Evolutionary conservation across 2,329 filamentous ascomycete genomes (phyloP), one percentile per base, ranked within the genome.

Genomic region (Paraconiothyrium brasiliense): DNA sequence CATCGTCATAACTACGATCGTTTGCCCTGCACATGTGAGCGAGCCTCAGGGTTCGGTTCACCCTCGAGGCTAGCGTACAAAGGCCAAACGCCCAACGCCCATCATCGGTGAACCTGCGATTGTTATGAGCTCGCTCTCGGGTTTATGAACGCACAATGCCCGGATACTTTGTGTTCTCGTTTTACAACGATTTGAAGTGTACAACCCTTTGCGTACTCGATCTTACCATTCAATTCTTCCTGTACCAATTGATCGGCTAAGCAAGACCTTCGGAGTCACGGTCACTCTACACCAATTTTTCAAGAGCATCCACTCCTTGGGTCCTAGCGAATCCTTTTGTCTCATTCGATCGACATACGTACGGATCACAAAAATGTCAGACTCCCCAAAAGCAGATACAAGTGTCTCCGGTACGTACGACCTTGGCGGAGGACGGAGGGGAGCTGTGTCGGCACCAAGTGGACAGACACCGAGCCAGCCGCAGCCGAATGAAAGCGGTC

Each of bases 351-450:
- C 41, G 6, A 44, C 16, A 6, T 9, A 7, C n/a, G 20, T 22
- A 32, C 46, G 4, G 27, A 4, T 1, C 4, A 14, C 13, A 48
- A 24, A 35, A 35, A 50, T 50, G 48, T 30, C 48, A 20, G 30
- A 50, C 16, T 35, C 48, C 11, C 30, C 48, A 34, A 34, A 16
- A 13, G 11, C 48, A 8, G 30, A 50, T 34, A 11, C 48, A n/a
- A 30, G 16, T 13, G 48, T 51, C 2, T 30, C 43, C n/a, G 58
- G 58, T 7, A 56, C 58, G n/a, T 60, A 60, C 43, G 58, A 60
- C 35, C 46, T 41, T 32, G 58, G 58, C 11, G 58, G 52, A 8
- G 58, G 58, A 16, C 43, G 58, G 4, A 44, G 52, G 4, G 58
- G 58, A 16, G 58, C 58, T 7, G 35, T 60, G 9, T 60, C 58